Evolutionary conservation across 306 rosid species (phyloP), one percentile per base, ranked within the genome.

Genomic region (Cucurbita maxima): DNA sequence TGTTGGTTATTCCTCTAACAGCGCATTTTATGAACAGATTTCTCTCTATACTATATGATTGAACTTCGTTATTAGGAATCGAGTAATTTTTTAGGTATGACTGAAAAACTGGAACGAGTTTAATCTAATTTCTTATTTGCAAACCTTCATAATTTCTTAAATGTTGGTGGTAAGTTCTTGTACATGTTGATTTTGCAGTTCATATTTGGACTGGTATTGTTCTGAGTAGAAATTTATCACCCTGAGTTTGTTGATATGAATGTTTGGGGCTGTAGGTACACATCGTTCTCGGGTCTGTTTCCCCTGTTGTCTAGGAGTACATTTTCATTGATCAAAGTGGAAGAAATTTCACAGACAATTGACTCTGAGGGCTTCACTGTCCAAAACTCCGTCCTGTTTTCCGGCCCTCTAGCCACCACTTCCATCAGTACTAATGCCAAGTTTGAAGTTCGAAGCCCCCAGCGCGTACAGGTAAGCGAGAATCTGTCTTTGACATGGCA

Each of bases 331-430:
- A 88, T 91, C 3, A 94, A 83, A 82, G 95, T 94, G 11, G 97
- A 83, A 75, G 99, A 94, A 79, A 85, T 94, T 74, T 94, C 97
- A 36, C 99, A 91, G 76, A 94, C 88, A 20, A 94, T 91, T 62
- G 96, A 94, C 73, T 85, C 95, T 0, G 79, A 75, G 51, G 81
- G 72, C 76, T 79, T 89, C 13, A 86, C 92, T 0, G 95, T 91
- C 70, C 88, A 94, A 79, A 94, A 94, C 83, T 89, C 91, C 18
- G 95, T 94, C 68, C 91, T 61, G 79, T 91, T 94, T 66, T 52
- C 88, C 3, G 88, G 96, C 73, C 99, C 99, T 14, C 82, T 91
- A 77, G 76, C 96, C 40, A 88, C 95, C 34, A 89, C 96, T 74
- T 94, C 97, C 14, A 62, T 94, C n/a, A 91, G 84, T 51, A 91